Evolutionary conservation across 139 green algal genomes (phyloP).

Genomic region (Nannochloris sp.): DNA sequence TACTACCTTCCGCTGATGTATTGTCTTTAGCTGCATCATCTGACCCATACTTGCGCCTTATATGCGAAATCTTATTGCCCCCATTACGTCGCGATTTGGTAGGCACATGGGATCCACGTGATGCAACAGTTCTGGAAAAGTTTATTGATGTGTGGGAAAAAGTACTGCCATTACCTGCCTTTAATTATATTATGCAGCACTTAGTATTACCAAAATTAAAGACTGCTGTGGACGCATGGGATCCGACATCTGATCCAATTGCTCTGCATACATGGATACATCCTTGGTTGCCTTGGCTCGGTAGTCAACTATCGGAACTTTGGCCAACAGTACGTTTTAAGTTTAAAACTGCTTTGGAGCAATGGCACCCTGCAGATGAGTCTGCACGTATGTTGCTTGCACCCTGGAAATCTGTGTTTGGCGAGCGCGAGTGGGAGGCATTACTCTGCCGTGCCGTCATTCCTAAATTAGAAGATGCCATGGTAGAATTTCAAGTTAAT

Average conservation of each 20-base stretch:
- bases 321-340: conserved; percentile 81
- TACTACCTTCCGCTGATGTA: conserved; percentile 38
- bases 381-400: conserved; percentile 67
- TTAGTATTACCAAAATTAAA: conserved; percentile 77
- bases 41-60: conserved; percentile 67
- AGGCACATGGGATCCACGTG: conserved; percentile 70
- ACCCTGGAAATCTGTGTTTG: conserved; percentile 83
- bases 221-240: conserved; percentile 75
- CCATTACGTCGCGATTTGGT: conserved; percentile 55
- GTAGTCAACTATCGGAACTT: conserved; percentile 60
- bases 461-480: conserved; percentile 75
- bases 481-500: conserved; percentile 74
- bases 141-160: conserved; percentile 78
- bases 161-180: conserved; percentile 38
- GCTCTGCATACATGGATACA: conserved; percentile 94
- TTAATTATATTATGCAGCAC: conserved; percentile 58
- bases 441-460: conserved; percentile 69
- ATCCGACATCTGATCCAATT: conserved; percentile 75
- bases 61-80: conserved; percentile 76
- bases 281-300: conserved; percentile 88
- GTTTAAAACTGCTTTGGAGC: conserved; percentile 59
- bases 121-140: conserved; percentile 72
- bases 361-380: conserved; percentile 80
- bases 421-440: conserved; percentile 67
- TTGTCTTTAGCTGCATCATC: neutral